A percentile compares a stretch with the other conserved stretches of the same genome.
Conservation (phyloP, 2,329 filamentous ascomycete species). For the Plectosphaerella sp. region DNA sequence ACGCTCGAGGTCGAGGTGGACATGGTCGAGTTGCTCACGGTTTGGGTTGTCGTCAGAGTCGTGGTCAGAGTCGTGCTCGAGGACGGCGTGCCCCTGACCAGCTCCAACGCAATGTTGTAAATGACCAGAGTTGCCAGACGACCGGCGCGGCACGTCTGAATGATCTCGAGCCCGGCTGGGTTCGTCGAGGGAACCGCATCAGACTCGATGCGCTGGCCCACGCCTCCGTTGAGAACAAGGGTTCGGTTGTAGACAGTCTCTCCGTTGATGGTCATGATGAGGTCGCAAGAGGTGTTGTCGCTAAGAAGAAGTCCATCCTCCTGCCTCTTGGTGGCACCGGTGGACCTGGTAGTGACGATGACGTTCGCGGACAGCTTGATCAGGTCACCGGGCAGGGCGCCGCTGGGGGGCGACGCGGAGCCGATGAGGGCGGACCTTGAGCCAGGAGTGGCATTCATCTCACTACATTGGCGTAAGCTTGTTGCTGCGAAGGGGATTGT, state of each 20-base stretch:
- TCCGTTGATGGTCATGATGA: background rate
- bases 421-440: background rate
- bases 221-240: background rate
- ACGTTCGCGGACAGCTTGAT: background rate
- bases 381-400: background rate
- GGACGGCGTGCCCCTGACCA: conserved; percentile 16
- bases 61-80: background rate
- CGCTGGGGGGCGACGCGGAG: background rate
- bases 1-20: conserved; percentile 14
- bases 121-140: background rate
- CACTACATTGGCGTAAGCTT: background rate
- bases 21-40: conserved; percentile 11
- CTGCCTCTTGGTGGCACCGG: background rate
- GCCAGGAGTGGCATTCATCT: background rate
- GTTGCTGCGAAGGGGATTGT: too few relatives aligned
- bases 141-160: background rate
- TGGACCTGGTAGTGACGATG: background rate
- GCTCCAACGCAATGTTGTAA: conserved; percentile 9
- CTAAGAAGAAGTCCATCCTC: background rate
- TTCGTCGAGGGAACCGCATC: background rate
- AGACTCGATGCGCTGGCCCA: background rate
- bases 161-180: background rate
- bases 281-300: background rate
- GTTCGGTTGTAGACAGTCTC: background rate
- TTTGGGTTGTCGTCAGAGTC: conserved; percentile 2